Evolutionary conservation across 2,329 filamentous ascomycete genomes (phyloP).

Genomic region (Fusarium poae): DNA sequence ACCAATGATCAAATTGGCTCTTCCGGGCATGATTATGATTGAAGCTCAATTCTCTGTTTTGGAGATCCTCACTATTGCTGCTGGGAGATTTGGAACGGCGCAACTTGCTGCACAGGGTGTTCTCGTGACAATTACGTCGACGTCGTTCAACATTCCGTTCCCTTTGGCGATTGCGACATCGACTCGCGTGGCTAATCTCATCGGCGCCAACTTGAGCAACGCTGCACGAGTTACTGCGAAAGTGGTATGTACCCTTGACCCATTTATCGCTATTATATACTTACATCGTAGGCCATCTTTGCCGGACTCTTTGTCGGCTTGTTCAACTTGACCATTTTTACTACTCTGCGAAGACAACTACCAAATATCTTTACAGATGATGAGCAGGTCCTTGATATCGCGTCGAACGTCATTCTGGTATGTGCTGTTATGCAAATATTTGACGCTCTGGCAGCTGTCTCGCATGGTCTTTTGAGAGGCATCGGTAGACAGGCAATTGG

Average conservation of each 20-base stretch:
- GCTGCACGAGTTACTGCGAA: constrained; percentile 82
- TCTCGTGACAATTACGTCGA: constrained; percentile 78
- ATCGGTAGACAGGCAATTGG: constrained; percentile 88
- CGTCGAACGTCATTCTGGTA: constrained; percentile 77
- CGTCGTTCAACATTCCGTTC: constrained; percentile 91
- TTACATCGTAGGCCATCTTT: constrained; percentile 62
- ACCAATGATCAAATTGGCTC: constrained; percentile 81
- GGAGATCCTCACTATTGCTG: constrained; percentile 83
- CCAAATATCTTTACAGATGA: constrained; percentile 81
- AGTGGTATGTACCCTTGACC: constrained; percentile 65
- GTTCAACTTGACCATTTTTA: constrained; percentile 79
- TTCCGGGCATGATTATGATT: constrained; percentile 91
- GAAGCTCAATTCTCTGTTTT: constrained; percentile 92
- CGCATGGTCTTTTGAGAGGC: constrained; percentile 85
- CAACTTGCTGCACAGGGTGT: constrained; percentile 88
- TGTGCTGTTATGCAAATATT: constrained; percentile 91
- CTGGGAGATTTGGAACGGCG: constrained; percentile 80
- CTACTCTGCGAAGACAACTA: constrained; percentile 74
- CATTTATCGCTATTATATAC: accelerated
- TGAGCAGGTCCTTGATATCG: constrained; percentile 72
- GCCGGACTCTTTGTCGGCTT: constrained; percentile 76
- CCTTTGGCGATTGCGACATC: constrained; percentile 88
- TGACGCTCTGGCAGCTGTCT: constrained; percentile 80
- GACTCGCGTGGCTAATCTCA: constrained; percentile 88
- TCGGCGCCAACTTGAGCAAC: constrained; percentile 82